These are phyloP conservation scores for Penicillium cinerascens DNA, from an alignment of 495 filamentous ascomycete species.

Conservation along the genomic window DNA sequence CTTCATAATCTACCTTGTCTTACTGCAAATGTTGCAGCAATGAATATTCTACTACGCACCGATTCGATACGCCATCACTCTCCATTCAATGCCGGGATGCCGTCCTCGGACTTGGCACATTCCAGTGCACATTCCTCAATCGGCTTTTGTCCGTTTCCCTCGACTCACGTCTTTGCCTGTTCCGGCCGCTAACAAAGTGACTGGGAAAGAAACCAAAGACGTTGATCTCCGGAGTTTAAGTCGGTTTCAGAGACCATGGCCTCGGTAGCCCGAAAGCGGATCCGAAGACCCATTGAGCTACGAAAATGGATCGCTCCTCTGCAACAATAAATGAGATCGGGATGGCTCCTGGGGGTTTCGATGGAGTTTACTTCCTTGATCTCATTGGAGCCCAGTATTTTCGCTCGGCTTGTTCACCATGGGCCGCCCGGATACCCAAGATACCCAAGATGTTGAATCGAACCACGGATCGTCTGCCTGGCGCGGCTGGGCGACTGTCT, in stretches of 20 bases:
- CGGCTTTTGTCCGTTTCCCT: slow-evolving; percentile 5
- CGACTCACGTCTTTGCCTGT: not conserved
- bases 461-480: slow-evolving; percentile 10
- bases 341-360: not conserved
- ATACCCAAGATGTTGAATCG: slow-evolving; percentile 19
- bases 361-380: slow-evolving; percentile 1
- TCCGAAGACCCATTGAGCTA: not conserved
- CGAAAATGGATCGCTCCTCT: not conserved
- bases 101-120: slow-evolving; percentile 6
- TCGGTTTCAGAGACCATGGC: not conserved
- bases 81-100: not conserved
- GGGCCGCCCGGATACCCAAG: slow-evolving; percentile 14
- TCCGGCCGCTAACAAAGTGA: not conserved
- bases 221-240: slow-evolving; percentile 14
- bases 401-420: slow-evolving; percentile 15
- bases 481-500: slow-evolving; percentile 21
- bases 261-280: slow-evolving; percentile 18
- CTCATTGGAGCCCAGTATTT: not conserved
- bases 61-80: not conserved
- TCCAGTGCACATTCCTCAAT: slow-evolving; percentile 16
- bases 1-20: too few species aligned
- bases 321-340: slow-evolving; percentile 12
- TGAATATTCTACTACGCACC: too few species aligned
- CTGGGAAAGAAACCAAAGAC: not conserved
- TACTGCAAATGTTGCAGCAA: too few species aligned